Evolutionary conservation across 2,329 filamentous ascomycete genomes (phyloP).

Genomic region (Aureobasidium sp.): DNA sequence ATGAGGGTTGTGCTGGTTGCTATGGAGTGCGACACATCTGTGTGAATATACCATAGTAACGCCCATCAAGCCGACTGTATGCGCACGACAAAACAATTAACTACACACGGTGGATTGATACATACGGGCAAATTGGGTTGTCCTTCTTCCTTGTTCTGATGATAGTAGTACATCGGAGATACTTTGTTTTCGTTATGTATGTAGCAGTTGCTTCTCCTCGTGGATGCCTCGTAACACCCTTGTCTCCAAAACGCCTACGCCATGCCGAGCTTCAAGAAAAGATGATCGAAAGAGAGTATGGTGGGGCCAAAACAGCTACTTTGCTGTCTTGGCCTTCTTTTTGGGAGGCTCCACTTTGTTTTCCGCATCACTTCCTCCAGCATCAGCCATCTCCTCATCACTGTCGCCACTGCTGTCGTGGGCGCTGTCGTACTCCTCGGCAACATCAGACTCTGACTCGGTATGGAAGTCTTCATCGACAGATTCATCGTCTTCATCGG

Average conservation of each 20-base stretch:
- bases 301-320: not conserved
- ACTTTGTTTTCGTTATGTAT: not conserved
- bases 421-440: conserved; percentile 88
- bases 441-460: conserved; percentile 88
- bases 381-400: conserved; percentile 58
- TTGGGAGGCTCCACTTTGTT: conserved; percentile 52
- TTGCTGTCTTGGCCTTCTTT: conserved; percentile 54
- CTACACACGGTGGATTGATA: not conserved
- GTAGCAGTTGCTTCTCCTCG: not conserved
- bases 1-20: not conserved
- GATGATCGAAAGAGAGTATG: not conserved
- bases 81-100: too few species aligned
- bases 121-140: not conserved
- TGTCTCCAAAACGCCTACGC: conserved; percentile 11
- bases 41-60: not conserved
- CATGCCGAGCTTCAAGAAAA: not conserved
- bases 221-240: not conserved
- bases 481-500: conserved; percentile 92
- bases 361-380: conserved; percentile 47
- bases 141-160: not conserved
- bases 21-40: not conserved
- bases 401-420: conserved; percentile 78
- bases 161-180: not conserved
- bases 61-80: too few species aligned
- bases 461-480: conserved; percentile 93